These are phyloP conservation scores for Mallotus nudiflorus DNA, from an alignment of 345 rosid genomes.

Conservation along the genomic window DNA sequence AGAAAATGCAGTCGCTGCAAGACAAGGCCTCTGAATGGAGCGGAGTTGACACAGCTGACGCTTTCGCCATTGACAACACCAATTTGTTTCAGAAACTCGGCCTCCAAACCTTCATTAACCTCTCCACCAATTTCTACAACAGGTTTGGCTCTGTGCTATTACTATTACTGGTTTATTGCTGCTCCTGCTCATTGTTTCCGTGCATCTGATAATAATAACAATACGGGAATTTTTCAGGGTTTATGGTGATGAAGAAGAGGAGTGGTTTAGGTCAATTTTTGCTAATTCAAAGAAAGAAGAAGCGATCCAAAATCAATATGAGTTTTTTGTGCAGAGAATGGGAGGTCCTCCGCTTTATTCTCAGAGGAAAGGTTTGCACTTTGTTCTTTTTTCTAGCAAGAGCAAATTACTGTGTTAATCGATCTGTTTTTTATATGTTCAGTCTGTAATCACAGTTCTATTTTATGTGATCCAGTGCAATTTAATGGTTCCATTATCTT, in stretches of 20 bases:
- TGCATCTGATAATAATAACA: no score
- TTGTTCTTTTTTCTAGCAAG: no score
- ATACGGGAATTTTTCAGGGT: no score
- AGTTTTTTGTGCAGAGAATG: constrained; percentile 93
- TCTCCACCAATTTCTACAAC: constrained; percentile 88
- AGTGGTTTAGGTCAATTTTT: constrained; percentile 82
- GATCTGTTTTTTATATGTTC: no score
- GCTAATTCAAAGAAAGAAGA: constrained; percentile 76
- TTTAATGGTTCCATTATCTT: not conserved
- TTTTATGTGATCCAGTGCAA: not conserved
- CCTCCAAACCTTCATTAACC: constrained; percentile 74
- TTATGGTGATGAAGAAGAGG: constrained; percentile 68
- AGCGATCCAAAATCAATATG: constrained; percentile 85
- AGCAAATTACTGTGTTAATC: no score
- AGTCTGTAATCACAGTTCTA: no score
- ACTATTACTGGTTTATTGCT: no score
- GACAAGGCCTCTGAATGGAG: constrained; percentile 85
- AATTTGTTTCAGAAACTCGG: constrained; percentile 77
- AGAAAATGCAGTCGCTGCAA: constrained; percentile 71
- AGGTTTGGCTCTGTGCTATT: no score
- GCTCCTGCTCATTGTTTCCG: no score
- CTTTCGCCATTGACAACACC: constrained; percentile 74
- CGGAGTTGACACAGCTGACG: constrained; percentile 70
- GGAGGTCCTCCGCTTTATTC: constrained; percentile 92
- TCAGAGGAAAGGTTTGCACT: constrained; percentile 60